phyloP scores from a whole-genome alignment of 75 land plant species.

The Selaginella tamariscina region DNA sequence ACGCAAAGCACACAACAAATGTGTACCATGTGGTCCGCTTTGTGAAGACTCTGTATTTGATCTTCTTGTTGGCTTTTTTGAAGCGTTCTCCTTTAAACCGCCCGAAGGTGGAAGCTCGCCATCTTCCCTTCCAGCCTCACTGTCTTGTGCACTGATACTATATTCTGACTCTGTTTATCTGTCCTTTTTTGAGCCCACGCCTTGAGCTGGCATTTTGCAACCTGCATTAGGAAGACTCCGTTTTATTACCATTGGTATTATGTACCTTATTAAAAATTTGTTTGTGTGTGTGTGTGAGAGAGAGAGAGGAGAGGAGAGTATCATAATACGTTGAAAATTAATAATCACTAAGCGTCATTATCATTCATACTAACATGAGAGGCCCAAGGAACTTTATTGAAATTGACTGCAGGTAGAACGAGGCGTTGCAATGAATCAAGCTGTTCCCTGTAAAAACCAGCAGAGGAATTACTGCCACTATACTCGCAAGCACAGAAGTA shows the following conservation, averaged over 20 bases:
- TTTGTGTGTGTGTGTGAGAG: not conserved
- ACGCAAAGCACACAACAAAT: constrained; percentile 15
- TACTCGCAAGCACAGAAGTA: no score
- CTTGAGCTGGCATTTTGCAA: not conserved
- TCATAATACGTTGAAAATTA: constrained; percentile 22
- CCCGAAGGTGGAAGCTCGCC: constrained; percentile 80
- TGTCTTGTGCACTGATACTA: constrained; percentile 23
- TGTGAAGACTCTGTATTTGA: not conserved
- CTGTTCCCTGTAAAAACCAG: constrained; percentile 80
- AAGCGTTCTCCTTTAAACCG: constrained; percentile 1
- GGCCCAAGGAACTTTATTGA: constrained; percentile 67
- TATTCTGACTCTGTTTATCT: no score
- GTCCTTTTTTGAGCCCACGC: not conserved
- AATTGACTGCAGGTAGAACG: constrained; percentile 43
- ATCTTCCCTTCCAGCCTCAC: constrained; percentile 69
- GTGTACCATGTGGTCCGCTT: not conserved
- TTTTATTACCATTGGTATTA: no score
- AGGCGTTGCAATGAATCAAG: constrained; percentile 56
- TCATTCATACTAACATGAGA: constrained; percentile 25
- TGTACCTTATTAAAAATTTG: no score
- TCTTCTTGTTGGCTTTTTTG: not conserved
- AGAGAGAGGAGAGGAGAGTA: constrained; percentile 5
- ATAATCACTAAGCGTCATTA: constrained; percentile 16
- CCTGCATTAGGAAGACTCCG: not conserved
- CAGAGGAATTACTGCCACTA: no score